These are phyloP conservation scores for Extremus antarcticus DNA, from an alignment of 495 filamentous ascomycete genomes.

Conservation along the genomic window DNA sequence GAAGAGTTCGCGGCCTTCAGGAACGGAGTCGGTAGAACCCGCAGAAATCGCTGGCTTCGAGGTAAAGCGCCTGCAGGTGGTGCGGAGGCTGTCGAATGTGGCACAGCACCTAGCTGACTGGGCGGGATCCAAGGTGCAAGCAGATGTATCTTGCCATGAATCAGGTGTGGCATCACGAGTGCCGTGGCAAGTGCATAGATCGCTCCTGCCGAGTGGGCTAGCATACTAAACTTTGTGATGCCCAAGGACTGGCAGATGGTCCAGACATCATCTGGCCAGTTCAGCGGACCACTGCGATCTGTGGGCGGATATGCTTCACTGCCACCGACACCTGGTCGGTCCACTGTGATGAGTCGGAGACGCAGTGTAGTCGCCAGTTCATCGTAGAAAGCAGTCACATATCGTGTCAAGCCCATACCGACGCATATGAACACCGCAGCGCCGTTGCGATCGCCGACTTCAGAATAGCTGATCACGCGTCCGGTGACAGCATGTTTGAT, in stretches of 20 bases:
- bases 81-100: constrained; percentile 56
- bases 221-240: constrained; percentile 91
- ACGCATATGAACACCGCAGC: constrained; percentile 94
- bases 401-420: constrained; percentile 93
- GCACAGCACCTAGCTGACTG: constrained; percentile 75
- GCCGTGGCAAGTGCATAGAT: constrained; percentile 97
- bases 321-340: constrained; percentile 88
- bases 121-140: constrained; percentile 97
- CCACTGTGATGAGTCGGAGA: constrained; percentile 82
- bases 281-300: constrained; percentile 71
- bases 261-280: constrained; percentile 97
- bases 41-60: constrained; percentile 80
- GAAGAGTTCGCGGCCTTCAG: constrained; percentile 89
- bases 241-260: constrained; percentile 87
- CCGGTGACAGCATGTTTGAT: constrained; percentile 75
- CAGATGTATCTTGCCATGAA: constrained; percentile 88
- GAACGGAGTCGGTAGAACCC: constrained; percentile 82
- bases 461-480: constrained; percentile 85
- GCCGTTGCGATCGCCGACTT: constrained; percentile 87
- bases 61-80: constrained; percentile 76
- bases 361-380: constrained; percentile 84
- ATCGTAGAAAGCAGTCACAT: constrained; percentile 95
- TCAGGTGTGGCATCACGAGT: constrained; percentile 88
- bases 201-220: constrained; percentile 94
- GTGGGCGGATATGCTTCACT: constrained; percentile 59